Base-by-base conservation (phyloP, 73 alveolate species). In the Paramecium sonneborni region DNA sequence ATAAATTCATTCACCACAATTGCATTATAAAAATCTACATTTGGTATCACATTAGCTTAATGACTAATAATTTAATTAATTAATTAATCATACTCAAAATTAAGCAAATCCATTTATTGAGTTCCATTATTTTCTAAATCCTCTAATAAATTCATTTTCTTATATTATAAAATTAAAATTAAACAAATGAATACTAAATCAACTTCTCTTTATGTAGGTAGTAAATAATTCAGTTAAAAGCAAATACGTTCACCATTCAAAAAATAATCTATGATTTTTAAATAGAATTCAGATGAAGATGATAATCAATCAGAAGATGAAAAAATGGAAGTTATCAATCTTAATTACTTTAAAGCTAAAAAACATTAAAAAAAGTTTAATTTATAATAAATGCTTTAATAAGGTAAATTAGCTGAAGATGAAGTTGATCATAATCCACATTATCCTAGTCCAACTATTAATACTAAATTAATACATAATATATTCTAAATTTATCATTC, bases 1-100 rank as follows among this genome's bases (percentile, higher is more conserved):
- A 79, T 79, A 44, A 79, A 79, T 79, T 79, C 90, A 79, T 79
- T 79, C 39, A 79, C 90, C 9, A 79, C 90, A 79, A 79, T 79
- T n/a, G 90, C 72, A 43, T 46, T 46, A 44, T 79, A 79, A 44
- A 79, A 79, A 79, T 79, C 90, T 8, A 79, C 72, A 79, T 79
- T 79, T 0, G 90, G 90, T 2, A 79, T 34, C 15, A 46, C 55
- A 62, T 79, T 43, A 43, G 43, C 90, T 46, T 79, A 6, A 79
- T 79, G 44, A 10, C 90, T 79, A 79, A 14, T 12, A 23, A 48
- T 15, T n/a, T 52, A 52, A 1, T 21, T 6, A 6, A 30, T 30
- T 69, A 56, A 6, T 28, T 2, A 11, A 2, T 26, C 35, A 28
- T 72, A 72, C 86, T 72, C 55, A 15, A 72, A 72, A 72, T 72